Percentiles rank a stretch among this genome's conserved stretches.
phyloP scores from a whole-genome alignment of 2,329 filamentous ascomycete species.

The Aspergillus pseudonomiae region DNA sequence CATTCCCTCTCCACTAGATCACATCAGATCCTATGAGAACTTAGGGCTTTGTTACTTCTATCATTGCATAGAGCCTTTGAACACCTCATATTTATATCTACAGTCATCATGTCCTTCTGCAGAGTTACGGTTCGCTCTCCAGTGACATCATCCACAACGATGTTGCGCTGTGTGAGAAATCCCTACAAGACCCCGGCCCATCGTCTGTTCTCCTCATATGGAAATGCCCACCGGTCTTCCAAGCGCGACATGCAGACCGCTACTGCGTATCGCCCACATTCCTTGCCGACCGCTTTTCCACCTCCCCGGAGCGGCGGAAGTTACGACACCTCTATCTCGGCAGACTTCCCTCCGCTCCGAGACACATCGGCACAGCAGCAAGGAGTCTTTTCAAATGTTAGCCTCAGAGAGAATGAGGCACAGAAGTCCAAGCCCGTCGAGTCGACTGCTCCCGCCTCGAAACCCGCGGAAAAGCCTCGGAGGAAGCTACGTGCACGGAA shows the following conservation, averaged over 20 bases:
- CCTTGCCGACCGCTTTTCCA: conserved; percentile 59
- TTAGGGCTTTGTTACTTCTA: conserved; percentile 14
- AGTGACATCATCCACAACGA: conserved; percentile 52
- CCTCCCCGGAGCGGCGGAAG: conserved; percentile 61
- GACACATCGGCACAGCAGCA: conserved; percentile 44
- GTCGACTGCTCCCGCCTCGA: conserved; percentile 38
- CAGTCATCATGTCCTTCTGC: conserved; percentile 43
- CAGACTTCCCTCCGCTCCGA: conserved; percentile 51
- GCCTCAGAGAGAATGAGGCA: conserved; percentile 64
- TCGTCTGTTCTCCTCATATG: conserved; percentile 53
- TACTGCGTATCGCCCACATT: conserved; percentile 65
- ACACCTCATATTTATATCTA: conserved; percentile 7
- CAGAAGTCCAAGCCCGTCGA: conserved; percentile 64
- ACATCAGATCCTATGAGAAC: conserved; percentile 9
- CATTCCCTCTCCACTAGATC: conserved; percentile 12
- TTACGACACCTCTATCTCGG: conserved; percentile 64
- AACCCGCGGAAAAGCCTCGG: conserved; percentile 57
- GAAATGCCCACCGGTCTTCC: conserved; percentile 49
- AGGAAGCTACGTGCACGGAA: conserved; percentile 79
- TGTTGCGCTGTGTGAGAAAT: conserved; percentile 42
- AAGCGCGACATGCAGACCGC: conserved; percentile 67
- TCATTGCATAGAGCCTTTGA: conserved; percentile 19
- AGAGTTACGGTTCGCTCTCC: conserved; percentile 37
- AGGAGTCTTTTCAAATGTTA: conserved; percentile 41
- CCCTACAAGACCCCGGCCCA: conserved; percentile 44